Percentiles rank a stretch among this genome's conserved stretches.
Evolutionary conservation across 768 basidiomycete species (phyloP).

Genomic region (Leucosporidium yakuticum): DNA sequence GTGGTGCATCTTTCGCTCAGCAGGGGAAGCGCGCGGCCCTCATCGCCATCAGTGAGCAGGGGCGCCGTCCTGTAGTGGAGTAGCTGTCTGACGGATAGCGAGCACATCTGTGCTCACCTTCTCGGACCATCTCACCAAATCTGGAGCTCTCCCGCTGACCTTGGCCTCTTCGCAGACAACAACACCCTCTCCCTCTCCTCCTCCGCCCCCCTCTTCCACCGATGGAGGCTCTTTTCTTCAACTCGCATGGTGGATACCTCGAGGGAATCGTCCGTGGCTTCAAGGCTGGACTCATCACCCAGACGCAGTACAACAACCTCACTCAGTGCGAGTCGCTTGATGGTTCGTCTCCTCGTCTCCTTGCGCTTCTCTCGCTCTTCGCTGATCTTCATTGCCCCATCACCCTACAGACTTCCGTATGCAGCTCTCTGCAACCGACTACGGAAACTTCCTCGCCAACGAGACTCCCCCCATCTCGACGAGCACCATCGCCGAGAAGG

Average conservation of each 20-base stretch:
- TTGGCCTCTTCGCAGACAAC: background rate
- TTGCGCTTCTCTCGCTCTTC: background rate
- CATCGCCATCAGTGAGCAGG: too few species aligned
- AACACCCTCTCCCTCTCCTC: background rate
- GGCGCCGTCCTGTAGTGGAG: too few species aligned
- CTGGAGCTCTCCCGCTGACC: background rate
- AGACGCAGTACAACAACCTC: conserved; percentile 83
- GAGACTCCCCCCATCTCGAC: conserved; percentile 83
- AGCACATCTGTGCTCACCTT: too few species aligned
- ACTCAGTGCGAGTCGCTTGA: conserved; percentile 96
- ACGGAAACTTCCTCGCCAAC: conserved; percentile 95
- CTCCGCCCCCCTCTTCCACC: background rate
- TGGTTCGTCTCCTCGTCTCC: conserved; percentile 51
- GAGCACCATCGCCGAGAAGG: conserved; percentile 91
- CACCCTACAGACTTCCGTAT: conserved; percentile 75
- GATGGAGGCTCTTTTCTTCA: conserved; percentile 46
- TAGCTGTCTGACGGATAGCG: too few species aligned
- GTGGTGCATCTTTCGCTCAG: too few species aligned
- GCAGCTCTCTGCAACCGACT: conserved; percentile 92
- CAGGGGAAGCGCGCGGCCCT: too few species aligned
- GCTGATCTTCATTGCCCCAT: background rate
- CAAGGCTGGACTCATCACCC: conserved; percentile 83
- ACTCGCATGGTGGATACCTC: conserved; percentile 46
- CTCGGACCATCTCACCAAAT: background rate
- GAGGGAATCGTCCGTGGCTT: conserved; percentile 64